phyloP scores from a whole-genome alignment of 768 basidiomycete genomes.

The Lactarius deliciosus region DNA sequence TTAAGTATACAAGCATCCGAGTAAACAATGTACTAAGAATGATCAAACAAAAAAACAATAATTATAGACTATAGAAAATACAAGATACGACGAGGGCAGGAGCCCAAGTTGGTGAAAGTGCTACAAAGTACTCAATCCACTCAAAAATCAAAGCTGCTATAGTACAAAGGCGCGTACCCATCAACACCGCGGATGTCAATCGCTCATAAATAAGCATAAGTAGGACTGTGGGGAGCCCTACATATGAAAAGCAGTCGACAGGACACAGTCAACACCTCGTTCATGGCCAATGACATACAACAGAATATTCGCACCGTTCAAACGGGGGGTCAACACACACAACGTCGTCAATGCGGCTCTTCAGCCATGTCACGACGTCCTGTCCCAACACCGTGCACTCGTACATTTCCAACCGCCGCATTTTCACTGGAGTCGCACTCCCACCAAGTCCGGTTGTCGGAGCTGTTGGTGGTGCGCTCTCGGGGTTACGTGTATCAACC shows the following conservation, averaged over 20 bases:
- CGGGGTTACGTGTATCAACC: slow-evolving; percentile 71
- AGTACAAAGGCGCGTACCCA: slow-evolving; percentile 14
- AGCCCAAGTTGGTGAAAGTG: slow-evolving; percentile 12
- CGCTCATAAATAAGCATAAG: slow-evolving; percentile 31
- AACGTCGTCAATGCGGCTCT: slow-evolving; percentile 58
- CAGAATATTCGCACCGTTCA: slow-evolving; percentile 40
- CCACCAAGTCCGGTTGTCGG: slow-evolving; percentile 38
- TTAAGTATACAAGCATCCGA: not conserved
- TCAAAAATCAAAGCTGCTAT: slow-evolving; percentile 14
- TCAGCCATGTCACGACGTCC: slow-evolving; percentile 71
- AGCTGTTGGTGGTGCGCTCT: slow-evolving; percentile 38
- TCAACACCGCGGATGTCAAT: slow-evolving; percentile 2
- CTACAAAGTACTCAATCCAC: slow-evolving; percentile 20
- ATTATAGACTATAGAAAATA: slow-evolving; percentile 14
- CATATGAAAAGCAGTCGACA: slow-evolving; percentile 25
- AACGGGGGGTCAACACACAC: slow-evolving; percentile 58
- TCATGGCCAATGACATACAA: slow-evolving; percentile 30
- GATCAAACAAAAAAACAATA: not conserved
- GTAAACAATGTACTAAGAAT: not conserved
- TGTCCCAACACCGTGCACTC: slow-evolving; percentile 65
- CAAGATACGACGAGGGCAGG: slow-evolving; percentile 15
- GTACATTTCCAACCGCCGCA: slow-evolving; percentile 60
- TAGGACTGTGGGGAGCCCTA: slow-evolving; percentile 31
- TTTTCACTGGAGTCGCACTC: slow-evolving; percentile 51
- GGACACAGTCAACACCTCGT: slow-evolving; percentile 20